A percentile compares a stretch with the other conserved stretches of the same genome.
Conservation (phyloP, 768 basidiomycete genomes). For the Panaeolus papilionaceus region DNA sequence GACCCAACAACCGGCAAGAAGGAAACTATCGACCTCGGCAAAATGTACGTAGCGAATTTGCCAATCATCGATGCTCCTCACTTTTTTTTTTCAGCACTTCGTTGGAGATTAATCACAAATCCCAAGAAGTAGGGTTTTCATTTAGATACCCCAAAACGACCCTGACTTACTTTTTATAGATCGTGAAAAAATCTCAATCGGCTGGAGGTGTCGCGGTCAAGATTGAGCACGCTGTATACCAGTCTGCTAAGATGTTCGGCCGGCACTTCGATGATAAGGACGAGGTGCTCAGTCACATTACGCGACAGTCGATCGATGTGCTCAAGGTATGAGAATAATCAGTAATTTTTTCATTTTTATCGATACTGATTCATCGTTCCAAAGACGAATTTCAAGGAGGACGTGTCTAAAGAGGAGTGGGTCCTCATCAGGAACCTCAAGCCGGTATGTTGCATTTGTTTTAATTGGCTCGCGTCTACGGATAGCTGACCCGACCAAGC, state of each 20-base stretch:
- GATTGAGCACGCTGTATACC: conserved; percentile 97
- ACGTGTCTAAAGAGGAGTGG: conserved; percentile 94
- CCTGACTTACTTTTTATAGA: conserved; percentile 44
- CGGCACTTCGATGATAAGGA: conserved; percentile 97
- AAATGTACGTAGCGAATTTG: conserved; percentile 69
- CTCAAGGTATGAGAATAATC: conserved; percentile 69
- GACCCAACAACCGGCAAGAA: conserved; percentile 89
- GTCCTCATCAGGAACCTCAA: conserved; percentile 89
- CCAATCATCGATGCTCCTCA: conserved; percentile 15
- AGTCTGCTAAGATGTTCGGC: conserved; percentile 94
- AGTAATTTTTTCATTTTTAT: conserved; percentile 2
- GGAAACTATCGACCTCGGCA: conserved; percentile 91
- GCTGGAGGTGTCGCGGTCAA: conserved; percentile 98
- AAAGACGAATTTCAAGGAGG: conserved; percentile 84
- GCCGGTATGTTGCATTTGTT: conserved; percentile 53
- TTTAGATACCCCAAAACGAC: conserved; percentile 8
- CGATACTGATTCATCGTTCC: conserved; percentile 17
- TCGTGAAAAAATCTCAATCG: conserved; percentile 93
- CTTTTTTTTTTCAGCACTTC: conserved; percentile 68
- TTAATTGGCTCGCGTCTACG: not conserved
- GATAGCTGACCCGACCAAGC: conserved; percentile 27
- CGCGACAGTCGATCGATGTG: conserved; percentile 93
- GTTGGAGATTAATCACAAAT: conserved; percentile 96
- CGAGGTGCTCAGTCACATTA: conserved; percentile 89
- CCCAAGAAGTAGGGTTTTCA: conserved; percentile 64